Conservation (phyloP, 495 filamentous ascomycete genomes). For the Cryomyces antarcticus region DNA sequence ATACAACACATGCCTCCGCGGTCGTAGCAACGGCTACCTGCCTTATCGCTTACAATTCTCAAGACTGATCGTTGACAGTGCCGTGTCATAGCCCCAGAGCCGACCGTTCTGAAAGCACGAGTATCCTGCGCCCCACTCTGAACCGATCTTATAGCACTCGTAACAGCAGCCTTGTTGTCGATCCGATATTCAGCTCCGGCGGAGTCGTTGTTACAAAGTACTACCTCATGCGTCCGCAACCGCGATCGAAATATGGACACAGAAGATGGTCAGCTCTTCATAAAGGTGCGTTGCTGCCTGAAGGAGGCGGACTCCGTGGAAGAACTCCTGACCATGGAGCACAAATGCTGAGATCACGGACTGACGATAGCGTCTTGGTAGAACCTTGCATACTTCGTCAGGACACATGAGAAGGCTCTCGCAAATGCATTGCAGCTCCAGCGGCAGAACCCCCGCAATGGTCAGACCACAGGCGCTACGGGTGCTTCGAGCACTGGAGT, state of each 20-base stretch:
- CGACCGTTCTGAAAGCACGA: too few relatives aligned
- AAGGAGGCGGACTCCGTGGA: background rate
- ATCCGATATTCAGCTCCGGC: too few relatives aligned
- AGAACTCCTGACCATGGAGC: background rate
- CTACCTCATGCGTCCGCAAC: background rate
- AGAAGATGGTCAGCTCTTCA: constrained; percentile 6
- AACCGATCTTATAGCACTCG: too few relatives aligned
- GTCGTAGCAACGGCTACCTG: too few relatives aligned
- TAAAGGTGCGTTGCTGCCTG: constrained; percentile 10
- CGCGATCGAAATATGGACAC: background rate
- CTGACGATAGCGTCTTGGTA: constrained; percentile 18
- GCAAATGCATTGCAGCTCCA: constrained; percentile 83
- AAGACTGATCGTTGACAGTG: too few relatives aligned
- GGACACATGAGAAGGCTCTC: constrained; percentile 89
- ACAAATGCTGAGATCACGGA: constrained; percentile 1
- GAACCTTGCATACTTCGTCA: constrained; percentile 89
- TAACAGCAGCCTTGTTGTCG: too few relatives aligned
- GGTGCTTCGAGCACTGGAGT: constrained; percentile 5
- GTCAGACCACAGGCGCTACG: constrained; percentile 7
- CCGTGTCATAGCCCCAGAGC: too few relatives aligned
- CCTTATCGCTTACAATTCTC: too few relatives aligned
- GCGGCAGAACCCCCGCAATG: constrained; percentile 47
- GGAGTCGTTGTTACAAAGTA: too few relatives aligned
- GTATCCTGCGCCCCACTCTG: too few relatives aligned
- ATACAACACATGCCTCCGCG: too few relatives aligned